Base-by-base conservation (phyloP, 2,329 filamentous ascomycete genomes). In the Cladosporium velox region DNA sequence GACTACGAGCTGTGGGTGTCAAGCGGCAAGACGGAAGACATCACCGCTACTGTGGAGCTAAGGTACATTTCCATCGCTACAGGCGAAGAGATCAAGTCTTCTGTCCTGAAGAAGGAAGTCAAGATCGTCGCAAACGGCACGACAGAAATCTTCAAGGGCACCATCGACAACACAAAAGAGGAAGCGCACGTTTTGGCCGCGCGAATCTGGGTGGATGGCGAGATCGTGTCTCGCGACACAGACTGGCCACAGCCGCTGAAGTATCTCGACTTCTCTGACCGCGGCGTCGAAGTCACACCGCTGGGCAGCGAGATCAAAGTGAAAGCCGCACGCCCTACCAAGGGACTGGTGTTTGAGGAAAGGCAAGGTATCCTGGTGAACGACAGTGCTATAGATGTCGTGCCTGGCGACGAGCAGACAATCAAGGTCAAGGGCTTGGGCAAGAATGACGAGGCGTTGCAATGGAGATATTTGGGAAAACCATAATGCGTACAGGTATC, bases 211-310 rank as follows among this genome's bases (percentile, higher is more conserved):
- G 77, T 87, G 44, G 77, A 83, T 59, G 81, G 79, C 26, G 73
- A 81, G 65, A 69, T 87, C 15, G 79, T 85, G 2, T 82, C 84
- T 14, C 79, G 86, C 61, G 85, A 87, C 69, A 80, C 84, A 4
- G 85, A 87, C 74, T 88, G 85, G 85, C 85, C 85, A 4, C 85
- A 87, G 72, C 85, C 85, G 52, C 81, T 87, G 70, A 87, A 87
- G 76, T 87, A 87, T 71, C 81, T 87, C 15, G 80, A 83, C 66
- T 81, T 87, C 67, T 79, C 80, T 3, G 78, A 83, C 35, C 80
- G 85, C 41, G 82, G 82, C 21, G 77, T 87, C 0, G 74, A 83
- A 64, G 79, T 85, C 11, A 65, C 64, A 15, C 59, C 67, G 41
- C 54, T 76, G 28, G 78, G 78, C n/a, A 74, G 77, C 49, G 78